A percentile compares a stretch with the other conserved stretches of the same genome.
Conservation (phyloP, 331 rosid species). For the Saraca asoca region DNA sequence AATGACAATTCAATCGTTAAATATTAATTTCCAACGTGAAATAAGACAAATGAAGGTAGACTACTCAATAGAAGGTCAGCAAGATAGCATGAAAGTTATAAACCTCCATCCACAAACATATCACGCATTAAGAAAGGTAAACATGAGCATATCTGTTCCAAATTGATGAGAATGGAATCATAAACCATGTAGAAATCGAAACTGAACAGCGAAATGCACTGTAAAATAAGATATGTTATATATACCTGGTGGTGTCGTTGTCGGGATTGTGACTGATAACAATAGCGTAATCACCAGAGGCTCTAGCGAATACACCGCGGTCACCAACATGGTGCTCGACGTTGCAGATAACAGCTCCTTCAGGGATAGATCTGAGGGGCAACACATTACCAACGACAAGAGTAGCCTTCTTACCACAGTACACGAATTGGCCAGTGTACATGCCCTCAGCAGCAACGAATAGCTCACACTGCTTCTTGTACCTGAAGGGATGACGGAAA, state of each 20-base stretch:
- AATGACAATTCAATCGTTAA: too few relatives aligned
- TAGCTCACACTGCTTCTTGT: conserved; percentile 68
- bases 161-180: not conserved
- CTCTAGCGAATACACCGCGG: conserved; percentile 65
- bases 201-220: too few relatives aligned
- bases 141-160: not conserved
- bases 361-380: conserved; percentile 66
- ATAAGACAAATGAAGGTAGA: too few relatives aligned
- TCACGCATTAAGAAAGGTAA: not conserved
- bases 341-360: conserved; percentile 71
- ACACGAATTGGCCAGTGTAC: conserved; percentile 66
- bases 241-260: conserved; percentile 64
- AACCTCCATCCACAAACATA: not conserved
- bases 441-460: conserved; percentile 75
- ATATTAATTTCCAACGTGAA: too few relatives aligned
- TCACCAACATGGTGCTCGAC: conserved; percentile 77
- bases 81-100: too few relatives aligned
- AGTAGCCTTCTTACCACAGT: conserved; percentile 67
- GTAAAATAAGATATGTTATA: too few relatives aligned
- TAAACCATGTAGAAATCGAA: not conserved
- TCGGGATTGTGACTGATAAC: conserved; percentile 73
- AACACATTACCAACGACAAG: conserved; percentile 64
- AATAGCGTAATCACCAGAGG: conserved; percentile 68
- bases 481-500: conserved; percentile 76
- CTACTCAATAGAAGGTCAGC: too few relatives aligned